Percentiles rank a stretch among this genome's conserved stretches.
Conservation (phyloP, 345 rosid genomes). For the Linum trigynum region DNA sequence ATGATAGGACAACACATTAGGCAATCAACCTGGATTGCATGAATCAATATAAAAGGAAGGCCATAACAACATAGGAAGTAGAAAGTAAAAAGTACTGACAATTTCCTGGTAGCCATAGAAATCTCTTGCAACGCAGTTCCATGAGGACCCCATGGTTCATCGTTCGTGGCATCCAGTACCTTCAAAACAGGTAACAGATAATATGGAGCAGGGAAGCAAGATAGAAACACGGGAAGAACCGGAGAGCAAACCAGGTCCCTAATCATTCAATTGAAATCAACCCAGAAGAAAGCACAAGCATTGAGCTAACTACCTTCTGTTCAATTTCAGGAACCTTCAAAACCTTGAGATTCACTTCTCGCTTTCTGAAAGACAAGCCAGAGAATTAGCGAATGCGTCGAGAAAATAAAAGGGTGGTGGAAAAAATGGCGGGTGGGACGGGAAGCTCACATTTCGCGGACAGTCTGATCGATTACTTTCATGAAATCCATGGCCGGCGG, state of each 20-base stretch:
- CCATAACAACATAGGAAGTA: conserved; percentile 2
- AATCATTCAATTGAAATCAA: background rate
- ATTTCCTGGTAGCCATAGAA: conserved; percentile 84
- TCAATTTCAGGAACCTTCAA: conserved; percentile 95
- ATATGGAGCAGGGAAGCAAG: background rate
- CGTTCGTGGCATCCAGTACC: conserved; percentile 96
- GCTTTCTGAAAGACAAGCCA: conserved; percentile 47
- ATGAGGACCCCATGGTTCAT: conserved; percentile 99
- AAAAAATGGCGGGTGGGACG: background rate
- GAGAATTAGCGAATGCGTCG: conserved; percentile 1
- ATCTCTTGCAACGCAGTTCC: conserved; percentile 91
- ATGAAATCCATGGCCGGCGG: conserved; percentile 78
- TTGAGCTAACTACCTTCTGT: conserved; percentile 52
- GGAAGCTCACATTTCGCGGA: conserved; percentile 82
- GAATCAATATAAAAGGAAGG: background rate
- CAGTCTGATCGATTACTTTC: conserved; percentile 96
- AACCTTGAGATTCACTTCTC: conserved; percentile 97
- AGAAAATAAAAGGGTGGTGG: background rate
- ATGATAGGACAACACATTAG: conserved; percentile 18
- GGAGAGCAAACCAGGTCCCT: background rate
- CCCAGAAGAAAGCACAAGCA: background rate
- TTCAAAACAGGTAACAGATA: conserved; percentile 14
- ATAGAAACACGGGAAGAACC: background rate
- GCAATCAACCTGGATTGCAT: conserved; percentile 3
- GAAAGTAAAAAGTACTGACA: conserved; percentile 33